Evolutionary conservation across 1,284 basidiomycete genomes (phyloP).

Genomic region (Meripilus lineatus): DNA sequence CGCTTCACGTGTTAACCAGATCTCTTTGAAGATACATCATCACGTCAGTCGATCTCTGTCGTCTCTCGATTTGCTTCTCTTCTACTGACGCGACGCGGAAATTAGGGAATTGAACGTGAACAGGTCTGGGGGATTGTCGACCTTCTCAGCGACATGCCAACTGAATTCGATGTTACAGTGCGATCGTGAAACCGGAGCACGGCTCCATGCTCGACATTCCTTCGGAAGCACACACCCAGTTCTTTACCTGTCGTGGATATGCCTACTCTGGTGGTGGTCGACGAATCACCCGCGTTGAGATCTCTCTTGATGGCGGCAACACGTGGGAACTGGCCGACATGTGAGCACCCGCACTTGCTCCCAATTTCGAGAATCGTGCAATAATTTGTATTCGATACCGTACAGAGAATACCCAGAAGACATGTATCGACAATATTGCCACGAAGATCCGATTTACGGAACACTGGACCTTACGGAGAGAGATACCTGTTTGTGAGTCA

Average conservation of each 20-base stretch:
- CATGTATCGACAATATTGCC: constrained; percentile 34
- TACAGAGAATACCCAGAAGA: constrained; percentile 50
- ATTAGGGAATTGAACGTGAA: constrained; percentile 59
- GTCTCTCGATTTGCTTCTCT: constrained; percentile 12
- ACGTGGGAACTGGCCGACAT: constrained; percentile 51
- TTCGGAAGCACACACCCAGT: constrained; percentile 6
- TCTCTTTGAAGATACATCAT: constrained; percentile 36
- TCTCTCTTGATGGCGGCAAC: constrained; percentile 54
- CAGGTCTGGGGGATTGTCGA: no score
- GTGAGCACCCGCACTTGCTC: constrained; percentile 15
- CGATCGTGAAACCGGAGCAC: constrained; percentile 56
- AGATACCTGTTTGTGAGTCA: constrained; percentile 46
- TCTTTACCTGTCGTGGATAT: constrained; percentile 48
- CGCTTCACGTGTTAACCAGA: background rate
- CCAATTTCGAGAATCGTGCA: background rate
- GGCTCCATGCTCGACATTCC: constrained; percentile 38
- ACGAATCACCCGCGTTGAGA: constrained; percentile 54
- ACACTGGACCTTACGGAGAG: constrained; percentile 42
- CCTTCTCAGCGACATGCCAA: no score
- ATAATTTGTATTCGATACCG: background rate
- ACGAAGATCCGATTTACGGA: constrained; percentile 31
- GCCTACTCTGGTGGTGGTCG: constrained; percentile 67
- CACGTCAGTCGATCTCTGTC: constrained; percentile 23
- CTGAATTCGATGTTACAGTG: constrained; percentile 26
- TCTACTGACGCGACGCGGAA: background rate